A percentile compares a stretch with the other conserved stretches of the same genome.
These are phyloP conservation scores for Salix purpurea DNA, from an alignment of 345 rosid species.

Conservation along the genomic window DNA sequence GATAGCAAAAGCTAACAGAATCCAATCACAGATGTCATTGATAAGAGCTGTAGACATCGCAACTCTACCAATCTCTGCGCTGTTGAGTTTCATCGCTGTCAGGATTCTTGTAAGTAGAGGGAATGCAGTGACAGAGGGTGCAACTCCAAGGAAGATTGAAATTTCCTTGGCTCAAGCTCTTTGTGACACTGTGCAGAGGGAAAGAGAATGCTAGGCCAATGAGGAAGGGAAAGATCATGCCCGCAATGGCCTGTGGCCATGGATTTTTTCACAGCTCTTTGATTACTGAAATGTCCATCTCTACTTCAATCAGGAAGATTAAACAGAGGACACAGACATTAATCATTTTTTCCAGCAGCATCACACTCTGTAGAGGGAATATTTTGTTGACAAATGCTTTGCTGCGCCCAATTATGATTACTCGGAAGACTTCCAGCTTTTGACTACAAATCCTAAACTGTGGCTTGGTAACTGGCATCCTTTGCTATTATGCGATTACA, in stretches of 20 bases:
- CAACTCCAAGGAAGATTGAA: slow-evolving; percentile 77
- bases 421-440: neutral
- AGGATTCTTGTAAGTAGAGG: slow-evolving; percentile 88
- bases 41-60: slow-evolving; percentile 92
- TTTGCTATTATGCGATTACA: neutral
- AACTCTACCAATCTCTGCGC: slow-evolving; percentile 75
- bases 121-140: slow-evolving; percentile 89
- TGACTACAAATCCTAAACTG: neutral
- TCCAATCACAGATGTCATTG: slow-evolving; percentile 89
- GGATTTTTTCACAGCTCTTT: slow-evolving; percentile 65
- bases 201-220: slow-evolving; percentile 53
- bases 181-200: slow-evolving; percentile 20
- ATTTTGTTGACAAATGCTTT: slow-evolving; percentile 33
- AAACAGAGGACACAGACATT: slow-evolving; percentile 85
- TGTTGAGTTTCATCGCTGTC: slow-evolving; percentile 86
- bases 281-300: slow-evolving; percentile 84
- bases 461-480: neutral
- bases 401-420: slow-evolving; percentile 27
- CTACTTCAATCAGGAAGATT: slow-evolving; percentile 85
- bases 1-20: slow-evolving; percentile 75
- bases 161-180: slow-evolving; percentile 41
- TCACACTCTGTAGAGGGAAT: slow-evolving; percentile 80
- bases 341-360: slow-evolving; percentile 98
- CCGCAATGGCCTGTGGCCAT: slow-evolving; percentile 62
- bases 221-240: slow-evolving; percentile 79